Percentiles rank a stretch among this genome's conserved stretches.
Evolutionary conservation across 2,329 filamentous ascomycete species (phyloP).

Genomic region (Colletotrichum acutatum): DNA sequence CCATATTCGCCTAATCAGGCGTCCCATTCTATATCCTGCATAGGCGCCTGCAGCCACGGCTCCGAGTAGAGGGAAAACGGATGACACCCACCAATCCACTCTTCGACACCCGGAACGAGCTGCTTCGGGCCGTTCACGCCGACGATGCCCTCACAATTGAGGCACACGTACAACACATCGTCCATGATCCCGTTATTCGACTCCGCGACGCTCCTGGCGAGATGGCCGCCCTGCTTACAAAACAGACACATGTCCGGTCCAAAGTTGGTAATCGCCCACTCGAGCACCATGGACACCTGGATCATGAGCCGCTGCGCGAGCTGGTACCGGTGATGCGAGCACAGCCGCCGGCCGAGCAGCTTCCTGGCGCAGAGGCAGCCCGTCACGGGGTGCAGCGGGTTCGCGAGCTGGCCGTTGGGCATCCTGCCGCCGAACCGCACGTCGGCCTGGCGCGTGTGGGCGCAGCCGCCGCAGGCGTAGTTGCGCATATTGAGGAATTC

Average conservation of each 20-base stretch:
- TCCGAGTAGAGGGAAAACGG: conserved; percentile 7
- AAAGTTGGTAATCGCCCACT: conserved; percentile 42
- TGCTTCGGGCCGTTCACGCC: conserved; percentile 3
- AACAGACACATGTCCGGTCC: conserved; percentile 44
- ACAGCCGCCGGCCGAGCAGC: conserved; percentile 46
- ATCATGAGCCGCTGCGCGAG: conserved; percentile 41
- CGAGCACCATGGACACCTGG: conserved; percentile 39
- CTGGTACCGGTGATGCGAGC: conserved; percentile 47
- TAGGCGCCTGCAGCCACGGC: not conserved
- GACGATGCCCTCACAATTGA: conserved; percentile 45
- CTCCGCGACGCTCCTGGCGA: conserved; percentile 15
- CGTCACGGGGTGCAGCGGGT: conserved; percentile 39
- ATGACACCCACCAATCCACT: conserved; percentile 32
- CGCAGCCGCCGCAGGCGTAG: conserved; percentile 49
- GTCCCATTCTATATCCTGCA: not conserved
- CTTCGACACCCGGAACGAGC: conserved; percentile 12
- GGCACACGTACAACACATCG: conserved; percentile 44
- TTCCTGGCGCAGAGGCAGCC: conserved; percentile 52
- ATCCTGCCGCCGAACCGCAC: conserved; percentile 7
- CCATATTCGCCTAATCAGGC: not conserved
- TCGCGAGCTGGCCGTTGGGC: not conserved
- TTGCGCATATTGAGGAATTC: conserved; percentile 48
- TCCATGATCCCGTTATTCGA: not conserved
- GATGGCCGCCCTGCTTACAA: conserved; percentile 40
- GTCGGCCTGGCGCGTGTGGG: conserved; percentile 4